Conservation (phyloP, 495 filamentous ascomycete genomes). For the Aspergillus olivimuriae region DNA sequence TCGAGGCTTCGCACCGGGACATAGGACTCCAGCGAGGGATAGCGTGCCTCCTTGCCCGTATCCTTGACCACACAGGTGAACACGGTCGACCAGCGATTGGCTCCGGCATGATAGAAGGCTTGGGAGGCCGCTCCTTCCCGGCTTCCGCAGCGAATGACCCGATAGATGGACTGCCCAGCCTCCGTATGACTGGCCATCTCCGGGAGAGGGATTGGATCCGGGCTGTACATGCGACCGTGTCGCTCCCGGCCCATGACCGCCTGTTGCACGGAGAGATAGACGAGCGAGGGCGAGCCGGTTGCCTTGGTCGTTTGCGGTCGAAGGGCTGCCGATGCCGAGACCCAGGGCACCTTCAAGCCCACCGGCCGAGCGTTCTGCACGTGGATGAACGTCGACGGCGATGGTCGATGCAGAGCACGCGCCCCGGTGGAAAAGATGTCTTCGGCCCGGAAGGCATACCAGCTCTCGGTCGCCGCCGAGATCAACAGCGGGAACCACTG, state of each 20-base stretch:
- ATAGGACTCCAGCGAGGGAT: background rate
- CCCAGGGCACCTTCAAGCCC: background rate
- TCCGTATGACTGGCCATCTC: no score
- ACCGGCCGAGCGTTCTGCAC: background rate
- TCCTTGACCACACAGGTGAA: slow-evolving; percentile 7
- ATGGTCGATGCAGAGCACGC: background rate
- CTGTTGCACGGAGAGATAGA: slow-evolving; percentile 4
- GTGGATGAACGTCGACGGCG: background rate
- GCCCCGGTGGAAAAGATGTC: no score
- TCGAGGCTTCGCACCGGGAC: background rate
- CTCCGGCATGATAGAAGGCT: background rate
- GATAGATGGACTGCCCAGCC: slow-evolving; percentile 1
- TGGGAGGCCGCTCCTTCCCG: slow-evolving; percentile 4
- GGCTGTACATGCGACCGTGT: background rate
- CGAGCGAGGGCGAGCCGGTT: background rate
- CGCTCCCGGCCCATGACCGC: background rate
- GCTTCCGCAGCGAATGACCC: slow-evolving; percentile 2
- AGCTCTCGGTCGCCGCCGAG: background rate
- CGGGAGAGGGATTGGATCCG: no score
- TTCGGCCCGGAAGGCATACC: no score
- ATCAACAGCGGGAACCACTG: slow-evolving; percentile 3
- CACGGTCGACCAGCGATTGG: slow-evolving; percentile 3
- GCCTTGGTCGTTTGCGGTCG: background rate
- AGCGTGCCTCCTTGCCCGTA: background rate
- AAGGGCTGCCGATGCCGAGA: background rate